Percentiles rank a stretch among this genome's conserved stretches.
These are phyloP conservation scores for Globisporangium splendens DNA, from an alignment of 352 stramenopile genomes.

Conservation along the genomic window DNA sequence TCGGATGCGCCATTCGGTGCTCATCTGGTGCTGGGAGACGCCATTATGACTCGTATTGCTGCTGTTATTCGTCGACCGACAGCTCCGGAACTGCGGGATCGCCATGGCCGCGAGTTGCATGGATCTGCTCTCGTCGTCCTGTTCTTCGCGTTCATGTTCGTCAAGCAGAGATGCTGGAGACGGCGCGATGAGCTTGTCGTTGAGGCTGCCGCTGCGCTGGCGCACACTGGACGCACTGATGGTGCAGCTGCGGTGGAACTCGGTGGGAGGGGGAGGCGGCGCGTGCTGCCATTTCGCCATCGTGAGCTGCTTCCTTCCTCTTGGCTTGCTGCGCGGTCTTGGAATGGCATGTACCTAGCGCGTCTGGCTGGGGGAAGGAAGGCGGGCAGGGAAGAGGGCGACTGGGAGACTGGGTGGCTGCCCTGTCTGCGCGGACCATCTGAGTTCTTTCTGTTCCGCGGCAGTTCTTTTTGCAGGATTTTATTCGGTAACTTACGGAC, in stretches of 20 bases:
- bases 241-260: not conserved
- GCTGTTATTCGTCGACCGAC: slow-evolving; percentile 24
- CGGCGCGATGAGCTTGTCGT: slow-evolving; percentile 10
- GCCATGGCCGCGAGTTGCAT: slow-evolving; percentile 17
- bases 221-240: not conserved
- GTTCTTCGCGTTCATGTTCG: not conserved
- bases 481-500: not conserved
- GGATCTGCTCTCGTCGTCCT: not conserved
- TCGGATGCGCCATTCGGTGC: slow-evolving; percentile 29
- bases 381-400: not conserved
- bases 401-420: not conserved
- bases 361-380: not conserved
- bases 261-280: not conserved
- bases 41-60: slow-evolving; percentile 17
- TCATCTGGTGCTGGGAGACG: not conserved
- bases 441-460: not conserved
- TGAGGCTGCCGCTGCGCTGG: slow-evolving; percentile 16
- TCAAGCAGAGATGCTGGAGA: not conserved
- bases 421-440: not conserved
- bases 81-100: slow-evolving; percentile 51
- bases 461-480: not conserved
- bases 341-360: slow-evolving; percentile 2
- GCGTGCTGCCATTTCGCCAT: slow-evolving; percentile 16
- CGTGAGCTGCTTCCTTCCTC: slow-evolving; percentile 3
- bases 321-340: slow-evolving; percentile 5